Conservation (phyloP, 192 early-diverging fungal species). For the Backusella tarrabulga region DNA sequence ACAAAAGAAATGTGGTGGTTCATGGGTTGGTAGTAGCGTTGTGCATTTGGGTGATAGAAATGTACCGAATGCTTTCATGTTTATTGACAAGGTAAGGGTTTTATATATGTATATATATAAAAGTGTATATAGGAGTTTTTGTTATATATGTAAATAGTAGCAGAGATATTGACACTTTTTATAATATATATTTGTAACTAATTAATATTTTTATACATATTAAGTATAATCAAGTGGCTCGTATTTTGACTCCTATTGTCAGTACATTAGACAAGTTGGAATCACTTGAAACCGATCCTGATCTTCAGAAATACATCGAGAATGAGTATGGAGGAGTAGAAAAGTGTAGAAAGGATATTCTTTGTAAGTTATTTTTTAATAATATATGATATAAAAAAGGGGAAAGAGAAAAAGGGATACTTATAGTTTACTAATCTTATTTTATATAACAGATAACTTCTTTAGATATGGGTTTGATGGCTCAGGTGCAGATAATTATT, state of each 20-base stretch:
- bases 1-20: conserved; percentile 69
- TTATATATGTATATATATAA: conserved; percentile 27
- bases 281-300: conserved; percentile 50
- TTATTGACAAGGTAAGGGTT: conserved; percentile 79
- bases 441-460: conserved; percentile 68
- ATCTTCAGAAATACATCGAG: conserved; percentile 66
- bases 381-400: neutral
- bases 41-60: conserved; percentile 98
- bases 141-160: conserved; percentile 7
- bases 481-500: conserved; percentile 88
- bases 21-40: conserved; percentile 94
- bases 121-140: neutral
- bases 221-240: conserved; percentile 92
- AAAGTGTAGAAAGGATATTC: conserved; percentile 67
- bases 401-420: neutral
- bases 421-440: neutral
- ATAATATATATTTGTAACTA: neutral
- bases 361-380: conserved; percentile 38
- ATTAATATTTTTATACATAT: conserved; percentile 3
- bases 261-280: conserved; percentile 77
- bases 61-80: conserved; percentile 97
- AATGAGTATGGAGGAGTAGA: conserved; percentile 67
- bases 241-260: conserved; percentile 90
- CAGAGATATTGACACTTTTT: neutral
- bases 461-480: conserved; percentile 97